A percentile compares a stretch with the other conserved stretches of the same genome.
These are phyloP conservation scores for Eucalyptus erythrocorys DNA, from an alignment of 345 rosid genomes.

Conservation along the genomic window DNA sequence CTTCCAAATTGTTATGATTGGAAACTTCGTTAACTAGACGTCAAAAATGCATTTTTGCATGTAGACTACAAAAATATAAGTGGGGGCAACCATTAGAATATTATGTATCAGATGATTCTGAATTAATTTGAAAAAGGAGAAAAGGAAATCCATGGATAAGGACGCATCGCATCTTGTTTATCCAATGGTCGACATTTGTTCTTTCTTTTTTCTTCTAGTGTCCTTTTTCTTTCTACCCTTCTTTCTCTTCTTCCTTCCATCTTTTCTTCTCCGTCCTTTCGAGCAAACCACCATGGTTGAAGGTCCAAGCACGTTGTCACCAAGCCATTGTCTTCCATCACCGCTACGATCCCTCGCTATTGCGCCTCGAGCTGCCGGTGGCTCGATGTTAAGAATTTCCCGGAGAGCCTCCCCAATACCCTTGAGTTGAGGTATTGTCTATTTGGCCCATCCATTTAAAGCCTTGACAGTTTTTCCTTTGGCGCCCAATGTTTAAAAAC, in stretches of 20 bases:
- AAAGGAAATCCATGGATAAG: background rate
- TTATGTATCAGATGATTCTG: background rate
- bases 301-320: background rate
- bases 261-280: background rate
- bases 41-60: background rate
- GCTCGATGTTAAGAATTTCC: no score
- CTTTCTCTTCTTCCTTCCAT: background rate
- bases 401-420: background rate
- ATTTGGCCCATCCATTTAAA: background rate
- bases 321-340: background rate
- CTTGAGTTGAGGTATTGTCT: background rate
- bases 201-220: background rate
- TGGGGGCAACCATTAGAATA: background rate
- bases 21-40: background rate
- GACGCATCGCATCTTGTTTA: background rate
- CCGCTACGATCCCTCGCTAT: background rate
- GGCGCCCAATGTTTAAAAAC: background rate
- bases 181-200: background rate
- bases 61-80: background rate
- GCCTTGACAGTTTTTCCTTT: background rate
- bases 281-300: background rate
- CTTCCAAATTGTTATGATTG: background rate
- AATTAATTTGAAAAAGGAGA: background rate
- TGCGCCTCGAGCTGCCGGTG: accelerated
- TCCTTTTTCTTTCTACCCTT: background rate